Evolutionary conservation across 768 basidiomycete genomes (phyloP).

Genomic region (Pulveroboletus sp.): DNA sequence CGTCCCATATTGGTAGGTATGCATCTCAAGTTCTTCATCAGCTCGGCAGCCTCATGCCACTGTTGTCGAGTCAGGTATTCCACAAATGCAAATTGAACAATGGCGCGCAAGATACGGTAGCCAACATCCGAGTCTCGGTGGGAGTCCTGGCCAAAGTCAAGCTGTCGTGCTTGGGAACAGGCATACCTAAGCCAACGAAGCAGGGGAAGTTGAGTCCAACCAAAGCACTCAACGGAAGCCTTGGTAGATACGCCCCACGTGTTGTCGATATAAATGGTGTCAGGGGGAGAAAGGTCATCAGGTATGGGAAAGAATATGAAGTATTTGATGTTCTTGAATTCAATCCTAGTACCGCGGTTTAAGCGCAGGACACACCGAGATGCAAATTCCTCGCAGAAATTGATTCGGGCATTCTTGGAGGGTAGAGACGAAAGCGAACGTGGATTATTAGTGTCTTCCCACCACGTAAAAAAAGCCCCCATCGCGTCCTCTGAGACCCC

Average conservation of each 20-base stretch:
- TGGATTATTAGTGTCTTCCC: not conserved
- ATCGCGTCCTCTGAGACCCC: conserved; percentile 6
- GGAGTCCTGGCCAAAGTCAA: not conserved
- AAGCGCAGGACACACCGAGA: conserved; percentile 32
- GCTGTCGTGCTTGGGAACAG: conserved; percentile 32
- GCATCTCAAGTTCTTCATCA: conserved; percentile 51
- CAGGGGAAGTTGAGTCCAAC: conserved; percentile 70
- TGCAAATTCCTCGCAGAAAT: conserved; percentile 36
- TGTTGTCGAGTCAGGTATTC: conserved; percentile 39
- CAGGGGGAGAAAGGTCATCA: not conserved
- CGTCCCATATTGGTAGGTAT: conserved; percentile 75
- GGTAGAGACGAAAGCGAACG: not conserved
- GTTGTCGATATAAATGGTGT: not conserved
- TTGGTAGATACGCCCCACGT: conserved; percentile 39
- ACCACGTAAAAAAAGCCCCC: conserved; percentile 11
- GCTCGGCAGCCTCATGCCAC: conserved; percentile 54
- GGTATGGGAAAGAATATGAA: conserved; percentile 31
- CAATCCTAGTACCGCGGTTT: conserved; percentile 3
- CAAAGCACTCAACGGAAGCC: conserved; percentile 42
- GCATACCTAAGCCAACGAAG: conserved; percentile 69
- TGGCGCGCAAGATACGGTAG: conserved; percentile 54
- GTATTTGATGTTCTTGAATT: conserved; percentile 57
- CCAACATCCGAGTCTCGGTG: conserved; percentile 33
- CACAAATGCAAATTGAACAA: conserved; percentile 74
- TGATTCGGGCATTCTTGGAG: not conserved